Conservation (phyloP, 176 grass and related monocot genomes). For the Poa pratensis region DNA sequence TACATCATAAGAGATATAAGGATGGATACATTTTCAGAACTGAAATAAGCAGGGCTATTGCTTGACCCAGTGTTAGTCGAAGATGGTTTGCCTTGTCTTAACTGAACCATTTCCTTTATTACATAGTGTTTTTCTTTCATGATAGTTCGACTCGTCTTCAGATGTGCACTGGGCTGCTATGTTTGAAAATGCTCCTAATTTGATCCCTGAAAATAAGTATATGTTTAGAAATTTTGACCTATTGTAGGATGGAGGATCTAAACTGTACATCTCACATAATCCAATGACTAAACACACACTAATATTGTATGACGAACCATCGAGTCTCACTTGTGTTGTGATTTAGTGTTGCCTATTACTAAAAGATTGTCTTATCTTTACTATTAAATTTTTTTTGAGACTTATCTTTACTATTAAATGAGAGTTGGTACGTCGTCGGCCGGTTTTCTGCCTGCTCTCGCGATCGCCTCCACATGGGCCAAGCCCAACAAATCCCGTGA, state of each 20-base stretch:
- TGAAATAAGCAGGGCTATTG: neutral
- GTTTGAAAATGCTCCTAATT: neutral
- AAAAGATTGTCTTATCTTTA: no score
- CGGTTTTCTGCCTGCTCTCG: no score
- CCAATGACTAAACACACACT: no score
- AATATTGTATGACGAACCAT: no score
- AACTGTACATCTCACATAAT: no score
- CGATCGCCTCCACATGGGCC: no score
- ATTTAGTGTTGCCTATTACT: no score
- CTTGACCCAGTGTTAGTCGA: neutral
- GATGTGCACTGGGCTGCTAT: slow-evolving; percentile 24
- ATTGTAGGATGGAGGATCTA: neutral
- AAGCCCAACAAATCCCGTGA: no score
- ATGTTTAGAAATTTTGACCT: neutral
- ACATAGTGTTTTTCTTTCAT: neutral
- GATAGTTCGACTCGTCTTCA: neutral
- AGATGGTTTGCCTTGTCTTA: slow-evolving; percentile 12
- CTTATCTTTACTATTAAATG: no score
- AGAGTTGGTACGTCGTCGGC: no score
- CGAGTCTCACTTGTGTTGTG: no score
- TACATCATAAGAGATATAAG: neutral
- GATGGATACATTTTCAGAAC: neutral
- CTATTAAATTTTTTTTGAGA: no score
- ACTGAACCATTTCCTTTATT: slow-evolving; percentile 1
- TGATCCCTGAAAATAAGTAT: slow-evolving; percentile 4